A percentile compares a stretch with the other conserved stretches of the same genome.
These are phyloP conservation scores for Fusarium lyarnte DNA, from an alignment of 2,329 filamentous ascomycete species.

Conservation along the genomic window DNA sequence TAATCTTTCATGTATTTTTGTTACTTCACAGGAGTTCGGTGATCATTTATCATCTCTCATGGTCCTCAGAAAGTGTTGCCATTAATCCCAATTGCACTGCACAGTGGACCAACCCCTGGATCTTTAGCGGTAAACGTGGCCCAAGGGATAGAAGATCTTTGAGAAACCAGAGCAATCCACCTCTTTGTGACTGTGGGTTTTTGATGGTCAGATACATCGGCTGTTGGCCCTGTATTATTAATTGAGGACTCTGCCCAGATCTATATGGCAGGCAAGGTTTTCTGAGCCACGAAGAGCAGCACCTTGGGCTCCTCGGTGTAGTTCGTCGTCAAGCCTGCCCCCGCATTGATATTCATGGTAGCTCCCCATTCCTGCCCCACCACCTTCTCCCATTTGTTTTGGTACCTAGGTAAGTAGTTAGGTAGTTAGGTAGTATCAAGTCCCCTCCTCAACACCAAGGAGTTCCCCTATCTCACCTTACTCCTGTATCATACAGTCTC, in stretches of 20 bases:
- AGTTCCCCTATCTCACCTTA: constrained; percentile 18
- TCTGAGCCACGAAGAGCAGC: background rate
- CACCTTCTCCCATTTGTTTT: constrained; percentile 8
- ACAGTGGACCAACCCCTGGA: background rate
- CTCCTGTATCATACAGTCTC: constrained; percentile 7
- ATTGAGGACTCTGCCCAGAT: background rate
- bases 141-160: background rate
- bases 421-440: background rate
- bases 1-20: background rate
- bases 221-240: too few relatives aligned
- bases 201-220: background rate
- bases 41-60: background rate
- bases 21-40: background rate
- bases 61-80: background rate
- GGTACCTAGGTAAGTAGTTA: background rate
- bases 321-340: constrained; percentile 14
- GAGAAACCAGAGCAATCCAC: background rate
- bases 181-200: background rate
- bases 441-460: constrained; percentile 31
- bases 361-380: constrained; percentile 16
- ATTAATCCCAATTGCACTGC: background rate
- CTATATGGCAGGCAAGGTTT: background rate
- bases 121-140: constrained; percentile 19
- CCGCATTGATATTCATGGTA: constrained; percentile 14
- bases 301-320: background rate